Evolutionary conservation across 2,329 filamentous ascomycete genomes (phyloP), one percentile per base, ranked within the genome.

Genomic region (Waltergamsia citrina): DNA sequence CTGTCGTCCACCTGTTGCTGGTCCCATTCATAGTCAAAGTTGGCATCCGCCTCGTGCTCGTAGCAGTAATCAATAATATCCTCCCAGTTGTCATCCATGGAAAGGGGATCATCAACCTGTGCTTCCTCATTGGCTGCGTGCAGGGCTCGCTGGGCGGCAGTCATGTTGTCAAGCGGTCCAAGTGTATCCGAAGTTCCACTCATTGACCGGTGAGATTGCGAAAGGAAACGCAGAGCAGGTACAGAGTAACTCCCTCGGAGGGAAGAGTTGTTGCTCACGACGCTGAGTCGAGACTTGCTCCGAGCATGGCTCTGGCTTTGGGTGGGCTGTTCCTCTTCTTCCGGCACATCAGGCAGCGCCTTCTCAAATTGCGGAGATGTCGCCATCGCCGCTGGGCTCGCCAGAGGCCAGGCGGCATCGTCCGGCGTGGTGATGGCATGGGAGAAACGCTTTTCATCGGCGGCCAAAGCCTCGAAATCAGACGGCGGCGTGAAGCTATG

Each of bases 21-120:
- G 38, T 77, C 72, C 76, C 76, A 81, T 29, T 76, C 69, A 43
- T 78, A 81, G 40, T 81, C 69, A 47, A 74, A 81, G 51, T 80
- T 64, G 7, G 75, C 77, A 50, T 81, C 78, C 10, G 69, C 74
- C 42, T 76, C 77, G 44, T 82, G 73, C 42, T 81, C 76, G 46
- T 82, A 82, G 48, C 74, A 80, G 52, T 80, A 82, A 48, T 82
- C 78, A 40, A 82, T 81, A 41, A 75, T 75, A 34, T 79, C 75
- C 45, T 82, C 78, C 78, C 78, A 82, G 43, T 60, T 77, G 43
- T 68, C 65, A 7, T 55, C 54, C 16, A 50, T 44, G n/a, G 55
- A 40, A 4, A 40, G 35, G 4, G 60, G 54, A n/a, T 46, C 45
- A 11, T 35, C 43, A 3, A 41, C 43, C 7, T 42, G 41, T 10